Percentiles rank a stretch among this genome's conserved stretches.
phyloP scores from a whole-genome alignment of 495 filamentous ascomycete genomes.

The Daldinia vernicosa region DNA sequence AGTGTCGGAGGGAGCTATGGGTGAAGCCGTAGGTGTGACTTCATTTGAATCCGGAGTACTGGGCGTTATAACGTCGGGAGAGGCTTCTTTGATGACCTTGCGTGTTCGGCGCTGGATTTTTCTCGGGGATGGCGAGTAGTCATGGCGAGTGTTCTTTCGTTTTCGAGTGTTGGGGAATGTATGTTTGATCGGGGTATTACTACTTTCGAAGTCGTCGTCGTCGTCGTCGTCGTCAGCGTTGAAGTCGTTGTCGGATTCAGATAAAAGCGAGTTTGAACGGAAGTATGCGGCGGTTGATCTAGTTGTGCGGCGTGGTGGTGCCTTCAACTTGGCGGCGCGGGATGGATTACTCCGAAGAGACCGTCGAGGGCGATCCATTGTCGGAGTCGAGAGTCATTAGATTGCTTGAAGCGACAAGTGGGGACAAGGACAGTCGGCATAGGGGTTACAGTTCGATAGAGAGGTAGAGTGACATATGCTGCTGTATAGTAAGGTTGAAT shows the following conservation, averaged over 20 bases:
- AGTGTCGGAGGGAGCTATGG: background rate
- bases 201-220: background rate
- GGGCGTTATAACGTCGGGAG: constrained; percentile 1
- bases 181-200: background rate
- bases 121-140: constrained; percentile 12
- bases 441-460: background rate
- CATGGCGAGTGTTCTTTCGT: constrained; percentile 24
- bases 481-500: background rate
- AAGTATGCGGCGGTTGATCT: constrained; percentile 37
- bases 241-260: constrained; percentile 2
- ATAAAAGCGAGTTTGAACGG: constrained; percentile 10
- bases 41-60: constrained; percentile 21
- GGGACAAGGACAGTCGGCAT: background rate
- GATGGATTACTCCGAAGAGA: constrained; percentile 37
- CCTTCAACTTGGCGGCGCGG: constrained; percentile 42
- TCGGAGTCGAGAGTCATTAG: constrained; percentile 23
- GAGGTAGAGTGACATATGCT: background rate
- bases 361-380: constrained; percentile 36
- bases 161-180: constrained; percentile 14
- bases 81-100: background rate
- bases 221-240: constrained; percentile 6
- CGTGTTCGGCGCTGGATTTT: constrained; percentile 15
- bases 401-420: constrained; percentile 8
- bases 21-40: constrained; percentile 6
- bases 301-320: constrained; percentile 31